phyloP scores from a whole-genome alignment of 345 rosid genomes.

The Gossypium mustelinum region DNA sequence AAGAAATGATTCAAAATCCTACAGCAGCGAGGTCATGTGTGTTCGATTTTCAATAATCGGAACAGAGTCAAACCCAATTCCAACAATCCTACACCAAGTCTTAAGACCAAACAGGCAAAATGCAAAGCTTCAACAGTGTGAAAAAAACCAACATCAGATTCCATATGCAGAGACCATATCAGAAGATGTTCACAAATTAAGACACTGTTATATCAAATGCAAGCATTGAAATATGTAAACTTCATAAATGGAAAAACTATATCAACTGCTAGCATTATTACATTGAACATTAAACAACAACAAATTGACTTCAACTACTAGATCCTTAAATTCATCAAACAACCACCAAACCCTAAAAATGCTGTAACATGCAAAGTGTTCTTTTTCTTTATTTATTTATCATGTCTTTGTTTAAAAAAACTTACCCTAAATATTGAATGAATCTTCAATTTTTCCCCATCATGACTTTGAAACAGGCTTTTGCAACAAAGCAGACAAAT shows the following conservation, averaged over 20 bases:
- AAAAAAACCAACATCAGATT: background rate
- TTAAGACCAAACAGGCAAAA: background rate
- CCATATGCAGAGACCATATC: background rate
- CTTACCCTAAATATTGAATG: conserved; percentile 5
- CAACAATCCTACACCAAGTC: background rate
- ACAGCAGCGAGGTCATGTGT: background rate
- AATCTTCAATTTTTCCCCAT: conserved; percentile 16
- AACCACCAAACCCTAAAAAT: background rate
- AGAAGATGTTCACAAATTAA: too few relatives aligned
- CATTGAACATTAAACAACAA: background rate
- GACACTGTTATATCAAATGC: background rate
- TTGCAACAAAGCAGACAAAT: conserved; percentile 82
- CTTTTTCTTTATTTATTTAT: background rate
- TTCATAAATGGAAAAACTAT: background rate
- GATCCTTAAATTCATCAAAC: background rate
- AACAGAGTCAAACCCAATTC: background rate
- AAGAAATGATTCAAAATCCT: background rate
- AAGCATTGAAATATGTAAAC: background rate
- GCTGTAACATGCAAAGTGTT: background rate
- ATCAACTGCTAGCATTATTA: background rate
- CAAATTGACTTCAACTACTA: background rate
- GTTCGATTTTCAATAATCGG: background rate
- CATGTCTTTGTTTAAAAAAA: background rate
- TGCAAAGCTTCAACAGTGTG: background rate
- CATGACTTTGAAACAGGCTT: conserved; percentile 69